phyloP scores from a whole-genome alignment of 371 early-diverging fungal genomes.

The Apophysomyces sp. region DNA sequence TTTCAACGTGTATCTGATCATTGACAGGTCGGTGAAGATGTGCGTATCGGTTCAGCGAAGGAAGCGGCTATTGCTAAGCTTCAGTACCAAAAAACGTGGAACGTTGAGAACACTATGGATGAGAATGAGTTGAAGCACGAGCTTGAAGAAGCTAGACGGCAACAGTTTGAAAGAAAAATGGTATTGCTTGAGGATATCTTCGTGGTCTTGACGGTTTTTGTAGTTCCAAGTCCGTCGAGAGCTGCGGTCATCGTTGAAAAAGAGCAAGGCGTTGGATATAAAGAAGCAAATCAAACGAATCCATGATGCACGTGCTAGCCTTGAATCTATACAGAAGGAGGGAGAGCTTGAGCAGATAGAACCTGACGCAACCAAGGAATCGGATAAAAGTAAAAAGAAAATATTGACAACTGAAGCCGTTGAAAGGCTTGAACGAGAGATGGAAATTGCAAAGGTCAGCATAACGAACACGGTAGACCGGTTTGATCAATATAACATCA shows the following conservation, averaged over 20 bases:
- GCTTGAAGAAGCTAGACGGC: neutral
- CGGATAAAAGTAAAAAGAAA: slow-evolving; percentile 12
- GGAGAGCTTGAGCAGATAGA: neutral
- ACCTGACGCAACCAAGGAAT: neutral
- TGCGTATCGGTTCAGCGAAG: neutral
- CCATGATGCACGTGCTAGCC: slow-evolving; percentile 17
- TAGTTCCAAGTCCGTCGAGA: slow-evolving; percentile 43
- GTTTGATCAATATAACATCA: neutral
- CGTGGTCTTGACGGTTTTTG: neutral
- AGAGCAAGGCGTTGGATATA: slow-evolving; percentile 28
- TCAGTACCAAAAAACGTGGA: neutral
- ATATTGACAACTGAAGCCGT: slow-evolving; percentile 19
- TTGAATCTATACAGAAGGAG: slow-evolving; percentile 12
- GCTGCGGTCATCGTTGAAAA: slow-evolving; percentile 30
- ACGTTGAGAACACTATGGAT: neutral
- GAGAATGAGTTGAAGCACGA: neutral
- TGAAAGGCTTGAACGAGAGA: slow-evolving; percentile 29
- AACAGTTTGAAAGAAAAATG: neutral
- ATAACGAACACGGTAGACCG: neutral
- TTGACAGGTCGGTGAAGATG: neutral
- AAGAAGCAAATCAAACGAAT: slow-evolving; percentile 37
- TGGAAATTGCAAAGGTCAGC: slow-evolving; percentile 34
- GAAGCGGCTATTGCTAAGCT: neutral
- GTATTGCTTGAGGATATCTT: neutral
- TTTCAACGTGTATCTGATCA: neutral